A percentile compares a stretch with the other conserved stretches of the same genome.
phyloP scores from a whole-genome alignment of 768 basidiomycete species.

The Podaxis sp. region DNA sequence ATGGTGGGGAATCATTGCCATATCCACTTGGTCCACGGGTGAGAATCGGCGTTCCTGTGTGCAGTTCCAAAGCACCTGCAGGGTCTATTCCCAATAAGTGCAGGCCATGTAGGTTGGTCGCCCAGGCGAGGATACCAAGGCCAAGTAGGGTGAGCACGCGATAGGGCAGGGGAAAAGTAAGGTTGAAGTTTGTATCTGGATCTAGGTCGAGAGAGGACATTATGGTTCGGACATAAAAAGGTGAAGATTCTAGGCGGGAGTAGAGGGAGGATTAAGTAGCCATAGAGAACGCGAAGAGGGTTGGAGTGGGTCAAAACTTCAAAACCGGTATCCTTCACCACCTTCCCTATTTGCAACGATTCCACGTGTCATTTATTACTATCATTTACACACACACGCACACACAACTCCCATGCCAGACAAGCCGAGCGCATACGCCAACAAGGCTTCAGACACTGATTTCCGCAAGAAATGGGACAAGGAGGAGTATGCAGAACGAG shows the following conservation, averaged over 20 bases:
- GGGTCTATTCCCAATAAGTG: constrained; percentile 71
- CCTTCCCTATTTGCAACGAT: constrained; percentile 4
- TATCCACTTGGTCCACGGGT: neutral
- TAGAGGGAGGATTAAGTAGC: neutral
- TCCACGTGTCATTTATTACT: neutral
- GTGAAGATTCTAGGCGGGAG: neutral
- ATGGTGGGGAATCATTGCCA: constrained; percentile 17
- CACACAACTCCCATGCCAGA: constrained; percentile 27
- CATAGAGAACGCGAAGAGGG: neutral
- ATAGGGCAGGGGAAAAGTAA: constrained; percentile 84
- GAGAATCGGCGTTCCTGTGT: constrained; percentile 20
- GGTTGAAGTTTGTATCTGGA: constrained; percentile 44
- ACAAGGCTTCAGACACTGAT: constrained; percentile 61
- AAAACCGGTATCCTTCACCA: neutral
- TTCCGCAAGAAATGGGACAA: constrained; percentile 94
- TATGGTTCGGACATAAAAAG: constrained; percentile 6
- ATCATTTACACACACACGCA: neutral
- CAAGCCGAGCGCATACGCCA: constrained; percentile 36
- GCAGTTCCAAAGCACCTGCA: constrained; percentile 63
- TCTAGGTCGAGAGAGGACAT: constrained; percentile 14
- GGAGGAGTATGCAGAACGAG: constrained; percentile 82
- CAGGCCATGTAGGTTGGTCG: constrained; percentile 87
- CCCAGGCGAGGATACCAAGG: constrained; percentile 85
- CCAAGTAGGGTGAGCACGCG: constrained; percentile 80
- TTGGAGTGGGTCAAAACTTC: neutral